Base-by-base conservation (phyloP, 1,139 yeast species). In the Sugiyamaella pinicola region DNA sequence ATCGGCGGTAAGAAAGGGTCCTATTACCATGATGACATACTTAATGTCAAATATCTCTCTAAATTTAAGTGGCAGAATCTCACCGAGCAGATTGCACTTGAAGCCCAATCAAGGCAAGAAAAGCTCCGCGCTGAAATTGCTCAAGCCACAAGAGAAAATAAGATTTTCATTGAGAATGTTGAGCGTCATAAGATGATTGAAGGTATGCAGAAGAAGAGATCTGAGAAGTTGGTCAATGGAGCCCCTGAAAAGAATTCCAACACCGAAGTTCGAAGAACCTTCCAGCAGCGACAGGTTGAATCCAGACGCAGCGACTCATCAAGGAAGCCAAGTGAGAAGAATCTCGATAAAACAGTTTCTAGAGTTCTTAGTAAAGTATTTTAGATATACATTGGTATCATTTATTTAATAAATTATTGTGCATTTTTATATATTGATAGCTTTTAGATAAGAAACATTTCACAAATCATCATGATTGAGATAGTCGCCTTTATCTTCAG, bases 1-100 rank as follows among this genome's bases (percentile, higher is more conserved):
- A 74, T 93, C 39, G 99, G 99, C 28, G 99, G 99, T 28, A 89
- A 85, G 64, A 93, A 93, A 70, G 85, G 95, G 1, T 82, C 85
- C n/a, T 91, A 87, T 66, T 93, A 91, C 70, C 86, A 93, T 64
- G 99, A 95, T 69, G 99, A 95, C 72, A 84, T 93, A 19, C 78
- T 95, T 73, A 93, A 90, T 67, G 83, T 93, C 56, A 91, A 88
- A 69, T 93, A 93, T 64, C 75, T 93, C 58, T 85, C 90, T 12
- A 90, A 93, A 4, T 95, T 91, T 77, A 93, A 95, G 66, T 93
- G 99, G 99, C 78, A 85, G 55, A 96, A 95, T 64, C 76, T 93
- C 65, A 90, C 98, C 1, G 96, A 87, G 67, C 97, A 93, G 67
- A 87, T 93, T 60, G 91, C 96, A 4, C 82, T 82, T 64, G 99